Percentiles rank a stretch among this genome's conserved stretches.
These are phyloP conservation scores for Pichia eremophila DNA, from an alignment of 805 yeast species.

Conservation along the genomic window DNA sequence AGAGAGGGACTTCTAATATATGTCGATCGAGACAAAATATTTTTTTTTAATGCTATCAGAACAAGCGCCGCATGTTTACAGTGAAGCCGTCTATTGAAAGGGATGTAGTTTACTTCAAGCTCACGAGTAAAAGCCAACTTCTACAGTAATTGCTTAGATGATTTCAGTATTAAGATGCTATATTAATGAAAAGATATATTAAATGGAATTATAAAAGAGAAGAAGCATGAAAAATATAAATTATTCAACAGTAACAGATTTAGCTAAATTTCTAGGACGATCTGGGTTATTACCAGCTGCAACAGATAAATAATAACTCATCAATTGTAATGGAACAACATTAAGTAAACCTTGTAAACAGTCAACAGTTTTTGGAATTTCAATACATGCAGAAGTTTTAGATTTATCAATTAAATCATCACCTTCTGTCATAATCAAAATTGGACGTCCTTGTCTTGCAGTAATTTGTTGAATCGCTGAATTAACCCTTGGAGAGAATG, in stretches of 20 bases:
- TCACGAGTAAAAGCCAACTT: no score
- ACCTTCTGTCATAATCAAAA: slow-evolving; percentile 78
- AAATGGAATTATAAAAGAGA: background rate
- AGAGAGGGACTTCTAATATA: no score
- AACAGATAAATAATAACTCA: slow-evolving; percentile 95
- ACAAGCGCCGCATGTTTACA: no score
- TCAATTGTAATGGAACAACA: slow-evolving; percentile 88
- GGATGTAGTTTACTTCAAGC: no score
- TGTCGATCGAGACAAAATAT: no score
- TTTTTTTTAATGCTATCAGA: no score
- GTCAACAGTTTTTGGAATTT: slow-evolving; percentile 93
- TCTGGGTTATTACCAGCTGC: slow-evolving; percentile 94
- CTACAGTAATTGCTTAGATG: no score
- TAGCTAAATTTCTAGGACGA: slow-evolving; percentile 97
- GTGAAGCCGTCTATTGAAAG: no score
- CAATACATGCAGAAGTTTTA: slow-evolving; percentile 59
- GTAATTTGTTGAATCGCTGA: slow-evolving; percentile 94
- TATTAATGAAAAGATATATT: no score
- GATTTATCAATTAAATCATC: slow-evolving; percentile 52
- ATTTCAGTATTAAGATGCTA: no score
- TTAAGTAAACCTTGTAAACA: slow-evolving; percentile 95
- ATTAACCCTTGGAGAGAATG: slow-evolving; percentile 91
- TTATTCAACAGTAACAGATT: slow-evolving; percentile 93
- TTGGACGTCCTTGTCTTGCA: slow-evolving; percentile 96
- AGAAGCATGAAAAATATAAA: background rate